These are phyloP conservation scores for Pseudocercospora ulei DNA, from an alignment of 2,329 filamentous ascomycete species.

Conservation along the genomic window DNA sequence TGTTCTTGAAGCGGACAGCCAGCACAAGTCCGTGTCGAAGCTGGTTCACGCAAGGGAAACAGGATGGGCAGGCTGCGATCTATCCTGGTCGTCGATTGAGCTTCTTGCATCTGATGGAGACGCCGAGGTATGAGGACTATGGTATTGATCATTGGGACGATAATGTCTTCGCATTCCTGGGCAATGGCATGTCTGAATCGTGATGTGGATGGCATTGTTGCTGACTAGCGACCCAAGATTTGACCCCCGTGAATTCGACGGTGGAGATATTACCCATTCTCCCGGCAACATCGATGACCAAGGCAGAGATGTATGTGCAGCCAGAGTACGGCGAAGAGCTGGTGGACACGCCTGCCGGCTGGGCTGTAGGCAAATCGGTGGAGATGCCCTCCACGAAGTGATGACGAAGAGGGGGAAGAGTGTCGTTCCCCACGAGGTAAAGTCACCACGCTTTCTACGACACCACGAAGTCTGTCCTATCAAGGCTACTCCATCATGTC, in stretches of 20 bases:
- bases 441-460: neutral
- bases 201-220: slow-evolving; percentile 4
- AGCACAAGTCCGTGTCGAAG: slow-evolving; percentile 33
- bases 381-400: neutral
- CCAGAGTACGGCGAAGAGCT: slow-evolving; percentile 37
- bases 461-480: neutral
- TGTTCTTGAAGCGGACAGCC: slow-evolving; percentile 36
- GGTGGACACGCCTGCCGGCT: slow-evolving; percentile 36
- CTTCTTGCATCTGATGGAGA: slow-evolving; percentile 35
- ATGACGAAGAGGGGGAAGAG: no score
- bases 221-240: slow-evolving; percentile 31
- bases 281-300: slow-evolving; percentile 36
- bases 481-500: neutral
- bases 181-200: slow-evolving; percentile 33
- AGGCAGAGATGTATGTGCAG: slow-evolving; percentile 37
- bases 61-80: slow-evolving; percentile 35
- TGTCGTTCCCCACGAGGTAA: neutral
- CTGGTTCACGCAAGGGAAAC: slow-evolving; percentile 36
- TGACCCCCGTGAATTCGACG: slow-evolving; percentile 40
- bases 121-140: slow-evolving; percentile 38
- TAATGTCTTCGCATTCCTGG: slow-evolving; percentile 38
- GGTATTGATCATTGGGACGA: slow-evolving; percentile 37
- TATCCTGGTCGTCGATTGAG: slow-evolving; percentile 36
- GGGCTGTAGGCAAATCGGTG: slow-evolving; percentile 26
- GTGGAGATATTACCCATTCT: slow-evolving; percentile 43